A percentile compares a stretch with the other conserved stretches of the same genome.
Evolutionary conservation across 306 rosid genomes (phyloP).

Genomic region (Quercus alba): DNA sequence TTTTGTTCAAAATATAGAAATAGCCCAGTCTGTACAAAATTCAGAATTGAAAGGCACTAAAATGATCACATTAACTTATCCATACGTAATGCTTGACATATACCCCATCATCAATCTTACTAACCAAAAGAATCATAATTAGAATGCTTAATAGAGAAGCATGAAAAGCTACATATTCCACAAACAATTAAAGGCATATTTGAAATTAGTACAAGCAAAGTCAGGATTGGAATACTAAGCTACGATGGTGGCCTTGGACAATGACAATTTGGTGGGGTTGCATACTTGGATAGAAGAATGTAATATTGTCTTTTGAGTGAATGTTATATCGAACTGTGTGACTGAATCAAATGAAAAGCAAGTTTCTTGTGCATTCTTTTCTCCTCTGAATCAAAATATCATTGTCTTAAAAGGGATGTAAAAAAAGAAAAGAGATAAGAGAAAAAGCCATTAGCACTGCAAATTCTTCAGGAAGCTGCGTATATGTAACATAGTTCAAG

Average conservation of each 20-base stretch:
- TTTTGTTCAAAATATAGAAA: constrained; percentile 39
- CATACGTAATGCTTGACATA: constrained; percentile 45
- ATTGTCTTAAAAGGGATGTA: neutral
- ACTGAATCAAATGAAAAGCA: neutral
- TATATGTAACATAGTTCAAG: neutral
- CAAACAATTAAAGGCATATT: constrained; percentile 32
- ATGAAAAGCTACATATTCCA: constrained; percentile 56
- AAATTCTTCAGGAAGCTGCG: neutral
- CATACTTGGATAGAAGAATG: constrained; percentile 2
- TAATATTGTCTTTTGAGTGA: neutral
- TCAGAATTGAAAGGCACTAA: constrained; percentile 50
- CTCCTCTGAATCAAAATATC: neutral
- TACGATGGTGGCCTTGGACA: constrained; percentile 37
- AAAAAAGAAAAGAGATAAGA: neutral
- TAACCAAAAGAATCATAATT: constrained; percentile 51
- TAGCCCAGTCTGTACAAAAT: constrained; percentile 33
- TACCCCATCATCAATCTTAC: constrained; percentile 30
- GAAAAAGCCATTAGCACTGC: neutral
- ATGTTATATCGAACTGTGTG: neutral
- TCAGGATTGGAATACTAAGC: constrained; percentile 17
- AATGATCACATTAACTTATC: constrained; percentile 40
- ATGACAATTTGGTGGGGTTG: constrained; percentile 38
- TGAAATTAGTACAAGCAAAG: constrained; percentile 32
- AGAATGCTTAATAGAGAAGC: constrained; percentile 50
- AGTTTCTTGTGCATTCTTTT: neutral